These are phyloP conservation scores for Afroboletus lepidellus DNA, from an alignment of 1,284 basidiomycete species.

Conservation along the genomic window DNA sequence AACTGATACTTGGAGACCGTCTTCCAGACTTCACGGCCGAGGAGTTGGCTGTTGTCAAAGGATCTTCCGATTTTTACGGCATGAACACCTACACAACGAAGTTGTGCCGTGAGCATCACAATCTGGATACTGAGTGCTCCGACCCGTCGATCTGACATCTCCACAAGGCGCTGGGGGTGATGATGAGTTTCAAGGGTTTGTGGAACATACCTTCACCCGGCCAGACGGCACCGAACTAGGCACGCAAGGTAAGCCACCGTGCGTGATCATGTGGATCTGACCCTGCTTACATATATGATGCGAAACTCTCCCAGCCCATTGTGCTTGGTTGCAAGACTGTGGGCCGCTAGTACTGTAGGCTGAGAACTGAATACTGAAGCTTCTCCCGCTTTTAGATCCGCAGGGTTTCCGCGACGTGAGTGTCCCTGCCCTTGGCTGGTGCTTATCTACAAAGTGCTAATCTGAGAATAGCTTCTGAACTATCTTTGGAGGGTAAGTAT, in stretches of 20 bases:
- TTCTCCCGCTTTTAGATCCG: slow-evolving; percentile 42
- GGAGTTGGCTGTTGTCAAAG: slow-evolving; percentile 61
- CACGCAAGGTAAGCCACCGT: slow-evolving; percentile 49
- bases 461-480: slow-evolving; percentile 51
- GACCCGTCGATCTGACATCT: slow-evolving; percentile 4
- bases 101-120: slow-evolving; percentile 49
- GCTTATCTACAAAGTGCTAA: slow-evolving; percentile 10
- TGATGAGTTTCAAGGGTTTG: slow-evolving; percentile 66
- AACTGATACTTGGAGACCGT: slow-evolving; percentile 58
- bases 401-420: slow-evolving; percentile 55
- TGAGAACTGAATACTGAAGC: slow-evolving; percentile 6
- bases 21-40: slow-evolving; percentile 65
- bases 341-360: slow-evolving; percentile 24
- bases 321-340: slow-evolving; percentile 65
- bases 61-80: slow-evolving; percentile 61
- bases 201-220: slow-evolving; percentile 58
- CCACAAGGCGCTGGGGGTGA: slow-evolving; percentile 54
- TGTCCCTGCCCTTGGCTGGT: slow-evolving; percentile 10
- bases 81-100: slow-evolving; percentile 77
- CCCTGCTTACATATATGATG: slow-evolving; percentile 1
- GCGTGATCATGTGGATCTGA: background rate
- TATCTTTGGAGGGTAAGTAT: slow-evolving; percentile 63
- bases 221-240: slow-evolving; percentile 69
- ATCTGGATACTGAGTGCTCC: background rate
- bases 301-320: slow-evolving; percentile 43